These are phyloP conservation scores for Aspergillus carbonarius DNA, from an alignment of 2,329 filamentous ascomycete species.

Conservation along the genomic window DNA sequence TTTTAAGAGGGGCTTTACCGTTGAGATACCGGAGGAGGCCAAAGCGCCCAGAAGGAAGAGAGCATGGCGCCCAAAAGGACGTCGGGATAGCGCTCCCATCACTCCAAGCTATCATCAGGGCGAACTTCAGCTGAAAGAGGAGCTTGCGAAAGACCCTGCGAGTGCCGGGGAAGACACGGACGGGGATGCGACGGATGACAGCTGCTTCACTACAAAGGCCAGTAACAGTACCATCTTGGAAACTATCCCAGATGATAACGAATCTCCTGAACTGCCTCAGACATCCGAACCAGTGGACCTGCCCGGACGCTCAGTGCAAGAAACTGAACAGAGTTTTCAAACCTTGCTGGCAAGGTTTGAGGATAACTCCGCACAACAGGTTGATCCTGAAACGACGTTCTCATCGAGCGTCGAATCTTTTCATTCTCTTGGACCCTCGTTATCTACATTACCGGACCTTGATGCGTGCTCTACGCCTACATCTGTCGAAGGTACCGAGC, in stretches of 20 bases:
- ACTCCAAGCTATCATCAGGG: constrained; percentile 16
- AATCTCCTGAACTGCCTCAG: constrained; percentile 11
- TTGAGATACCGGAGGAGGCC: constrained; percentile 69
- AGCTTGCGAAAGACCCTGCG: constrained; percentile 21
- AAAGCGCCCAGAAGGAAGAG: constrained; percentile 64
- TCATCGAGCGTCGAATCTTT: constrained; percentile 46
- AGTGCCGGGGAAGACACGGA: constrained; percentile 36
- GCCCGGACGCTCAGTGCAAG: constrained; percentile 26
- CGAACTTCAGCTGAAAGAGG: constrained; percentile 14
- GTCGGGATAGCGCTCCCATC: constrained; percentile 37
- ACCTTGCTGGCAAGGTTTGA: constrained; percentile 42
- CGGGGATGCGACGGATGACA: constrained; percentile 33
- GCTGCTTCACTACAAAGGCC: constrained; percentile 24
- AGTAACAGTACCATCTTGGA: constrained; percentile 27
- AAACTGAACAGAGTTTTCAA: constrained; percentile 35
- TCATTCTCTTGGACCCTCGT: constrained; percentile 35
- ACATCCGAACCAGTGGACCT: constrained; percentile 13
- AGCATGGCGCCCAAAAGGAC: constrained; percentile 65
- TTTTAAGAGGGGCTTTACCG: constrained; percentile 73
- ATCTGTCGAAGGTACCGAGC: constrained; percentile 9
- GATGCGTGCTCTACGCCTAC: constrained; percentile 23
- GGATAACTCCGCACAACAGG: constrained; percentile 26
- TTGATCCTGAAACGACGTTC: constrained; percentile 29
- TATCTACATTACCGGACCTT: constrained; percentile 21
- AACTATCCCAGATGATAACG: constrained; percentile 21